Evolutionary conservation across 192 early-diverging fungal species (phyloP).

Genomic region (Coemansia sp.): DNA sequence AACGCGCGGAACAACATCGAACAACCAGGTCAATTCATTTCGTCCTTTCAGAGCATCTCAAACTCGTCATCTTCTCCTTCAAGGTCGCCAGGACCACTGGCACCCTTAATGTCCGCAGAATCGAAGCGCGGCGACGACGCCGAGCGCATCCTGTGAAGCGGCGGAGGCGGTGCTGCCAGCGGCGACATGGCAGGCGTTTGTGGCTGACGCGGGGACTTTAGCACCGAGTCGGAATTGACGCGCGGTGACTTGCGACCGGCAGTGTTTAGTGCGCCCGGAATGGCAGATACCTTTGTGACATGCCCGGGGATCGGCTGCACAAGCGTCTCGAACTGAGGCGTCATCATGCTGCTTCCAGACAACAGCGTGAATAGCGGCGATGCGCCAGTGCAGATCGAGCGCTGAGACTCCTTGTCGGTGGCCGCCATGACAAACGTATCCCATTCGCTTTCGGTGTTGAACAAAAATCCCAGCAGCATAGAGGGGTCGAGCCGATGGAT

Average conservation of each 20-base stretch:
- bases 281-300: constrained; percentile 16
- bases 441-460: constrained; percentile 52
- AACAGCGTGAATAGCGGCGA: constrained; percentile 54
- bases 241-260: constrained; percentile 49
- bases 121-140: constrained; percentile 51
- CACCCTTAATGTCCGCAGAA: constrained; percentile 17
- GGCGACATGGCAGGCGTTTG: constrained; percentile 20
- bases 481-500: constrained; percentile 54
- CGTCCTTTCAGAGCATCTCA: constrained; percentile 15
- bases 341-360: constrained; percentile 55
- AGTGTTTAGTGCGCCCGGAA: constrained; percentile 9
- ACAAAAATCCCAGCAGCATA: constrained; percentile 56
- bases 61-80: constrained; percentile 18
- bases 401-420: constrained; percentile 53
- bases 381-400: constrained; percentile 53
- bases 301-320: constrained; percentile 35
- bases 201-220: constrained; percentile 36
- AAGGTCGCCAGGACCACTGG: neutral
- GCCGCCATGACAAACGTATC: constrained; percentile 53
- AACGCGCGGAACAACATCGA: neutral
- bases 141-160: constrained; percentile 32
- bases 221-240: constrained; percentile 43
- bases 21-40: neutral
- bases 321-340: constrained; percentile 42
- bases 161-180: constrained; percentile 16